Conservation (phyloP, 345 rosid genomes). For the Aquilaria sinensis region DNA sequence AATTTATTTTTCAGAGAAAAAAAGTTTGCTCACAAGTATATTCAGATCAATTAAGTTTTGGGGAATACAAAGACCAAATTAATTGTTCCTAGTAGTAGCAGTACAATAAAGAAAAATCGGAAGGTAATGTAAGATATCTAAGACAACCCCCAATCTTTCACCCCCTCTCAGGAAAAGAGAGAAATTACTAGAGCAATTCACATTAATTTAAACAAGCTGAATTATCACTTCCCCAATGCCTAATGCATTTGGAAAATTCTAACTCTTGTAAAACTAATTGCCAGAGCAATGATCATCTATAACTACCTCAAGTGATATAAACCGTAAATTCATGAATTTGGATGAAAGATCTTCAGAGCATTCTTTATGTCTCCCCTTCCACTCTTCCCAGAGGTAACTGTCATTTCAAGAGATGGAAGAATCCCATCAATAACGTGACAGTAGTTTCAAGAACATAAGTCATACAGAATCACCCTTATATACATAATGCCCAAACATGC, state of each 20-base stretch:
- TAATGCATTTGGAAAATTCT: background rate
- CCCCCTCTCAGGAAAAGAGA: background rate
- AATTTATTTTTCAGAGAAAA: background rate
- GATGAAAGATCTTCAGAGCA: constrained; percentile 57
- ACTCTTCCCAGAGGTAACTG: constrained; percentile 93
- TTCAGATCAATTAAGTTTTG: too few relatives aligned
- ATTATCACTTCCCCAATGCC: too few relatives aligned
- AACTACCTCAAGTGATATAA: constrained; percentile 87
- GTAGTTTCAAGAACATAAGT: too few relatives aligned
- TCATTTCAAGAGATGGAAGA: constrained; percentile 9
- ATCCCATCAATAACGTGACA: constrained; percentile 14
- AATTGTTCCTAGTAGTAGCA: background rate
- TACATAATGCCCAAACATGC: too few relatives aligned
- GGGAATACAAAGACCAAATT: too few relatives aligned
- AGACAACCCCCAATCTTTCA: background rate
- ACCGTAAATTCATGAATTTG: constrained; percentile 80
- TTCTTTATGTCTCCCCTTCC: constrained; percentile 82
- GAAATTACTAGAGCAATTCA: background rate
- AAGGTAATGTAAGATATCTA: background rate
- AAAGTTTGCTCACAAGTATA: background rate
- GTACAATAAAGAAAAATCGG: background rate
- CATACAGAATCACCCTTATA: too few relatives aligned
- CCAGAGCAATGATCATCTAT: constrained; percentile 7
- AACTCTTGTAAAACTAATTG: constrained; percentile 9
- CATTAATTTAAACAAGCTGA: background rate